These are phyloP conservation scores for Phalaenopsis equestris DNA, from an alignment of 106 monocot genomes.

Conservation along the genomic window DNA sequence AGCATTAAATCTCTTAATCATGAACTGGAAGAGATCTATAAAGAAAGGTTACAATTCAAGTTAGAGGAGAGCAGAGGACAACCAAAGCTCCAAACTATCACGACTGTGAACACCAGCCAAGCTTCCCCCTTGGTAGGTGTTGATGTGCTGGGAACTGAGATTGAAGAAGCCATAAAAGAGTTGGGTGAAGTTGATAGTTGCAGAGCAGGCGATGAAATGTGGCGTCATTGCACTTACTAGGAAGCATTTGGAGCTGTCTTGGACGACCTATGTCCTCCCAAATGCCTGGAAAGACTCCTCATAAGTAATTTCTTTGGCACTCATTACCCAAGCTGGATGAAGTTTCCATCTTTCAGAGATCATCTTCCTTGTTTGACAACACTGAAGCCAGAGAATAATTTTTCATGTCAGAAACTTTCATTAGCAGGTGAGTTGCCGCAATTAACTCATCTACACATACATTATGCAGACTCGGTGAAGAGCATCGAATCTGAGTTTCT, in stretches of 20 bases:
- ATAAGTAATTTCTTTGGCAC: background rate
- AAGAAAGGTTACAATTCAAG: background rate
- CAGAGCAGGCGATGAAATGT: conserved; percentile 3
- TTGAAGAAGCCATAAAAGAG: conserved; percentile 17
- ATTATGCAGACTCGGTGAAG: background rate
- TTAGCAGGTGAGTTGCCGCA: conserved; percentile 6
- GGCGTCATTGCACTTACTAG: conserved; percentile 20
- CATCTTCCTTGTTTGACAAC: background rate
- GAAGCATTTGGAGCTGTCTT: background rate
- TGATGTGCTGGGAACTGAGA: conserved; percentile 18
- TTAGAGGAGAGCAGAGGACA: background rate
- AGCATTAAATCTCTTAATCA: conserved; percentile 15
- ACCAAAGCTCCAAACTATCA: background rate
- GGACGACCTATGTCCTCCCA: background rate
- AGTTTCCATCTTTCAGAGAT: background rate
- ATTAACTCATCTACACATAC: background rate
- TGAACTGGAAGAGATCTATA: conserved; percentile 16
- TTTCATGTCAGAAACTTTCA: background rate
- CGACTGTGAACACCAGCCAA: background rate
- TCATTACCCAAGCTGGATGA: conserved; percentile 9
- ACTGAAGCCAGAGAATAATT: background rate
- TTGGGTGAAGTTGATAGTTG: conserved; percentile 17
- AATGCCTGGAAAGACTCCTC: background rate
- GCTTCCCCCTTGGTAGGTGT: conserved; percentile 9
- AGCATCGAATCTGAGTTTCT: conserved; percentile 4